Percentiles rank a stretch among this genome's conserved stretches.
Conservation (phyloP, 2,329 filamentous ascomycete genomes). For the Beauveria brongniartii region DNA sequence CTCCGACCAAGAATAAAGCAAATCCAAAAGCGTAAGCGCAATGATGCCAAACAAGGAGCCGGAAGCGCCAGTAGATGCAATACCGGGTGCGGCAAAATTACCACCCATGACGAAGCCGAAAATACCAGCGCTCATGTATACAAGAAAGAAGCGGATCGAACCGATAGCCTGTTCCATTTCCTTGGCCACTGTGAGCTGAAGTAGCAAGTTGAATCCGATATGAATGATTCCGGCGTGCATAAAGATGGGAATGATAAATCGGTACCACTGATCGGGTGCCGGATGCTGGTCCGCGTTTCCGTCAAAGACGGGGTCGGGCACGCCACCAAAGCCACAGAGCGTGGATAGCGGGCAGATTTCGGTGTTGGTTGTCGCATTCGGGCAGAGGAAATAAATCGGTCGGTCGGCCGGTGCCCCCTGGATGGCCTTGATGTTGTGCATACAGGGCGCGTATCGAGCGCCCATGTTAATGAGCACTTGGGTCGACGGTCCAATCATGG, state of each 20-base stretch:
- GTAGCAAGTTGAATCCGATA: conserved; percentile 88
- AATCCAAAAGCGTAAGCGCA: conserved; percentile 77
- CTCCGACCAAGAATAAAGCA: conserved; percentile 87
- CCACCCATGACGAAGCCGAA: conserved; percentile 94
- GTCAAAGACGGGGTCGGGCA: conserved; percentile 59
- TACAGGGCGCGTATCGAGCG: conserved; percentile 84
- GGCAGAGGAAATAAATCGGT: conserved; percentile 64
- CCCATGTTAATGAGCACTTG: conserved; percentile 96
- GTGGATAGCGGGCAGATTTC: conserved; percentile 63
- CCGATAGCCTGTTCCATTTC: conserved; percentile 93
- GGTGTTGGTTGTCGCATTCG: conserved; percentile 60
- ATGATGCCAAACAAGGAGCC: conserved; percentile 88
- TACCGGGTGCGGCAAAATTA: conserved; percentile 77
- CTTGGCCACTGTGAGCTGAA: conserved; percentile 80
- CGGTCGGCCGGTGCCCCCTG: conserved; percentile 38
- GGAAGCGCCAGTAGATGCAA: conserved; percentile 82
- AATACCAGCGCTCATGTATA: conserved; percentile 86
- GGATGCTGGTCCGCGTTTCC: conserved; percentile 41
- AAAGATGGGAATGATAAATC: conserved; percentile 94
- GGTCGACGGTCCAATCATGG: conserved; percentile 91
- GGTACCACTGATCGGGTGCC: conserved; percentile 88
- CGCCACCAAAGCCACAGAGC: conserved; percentile 73
- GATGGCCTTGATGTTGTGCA: conserved; percentile 71
- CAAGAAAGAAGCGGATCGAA: conserved; percentile 75
- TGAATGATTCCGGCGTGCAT: conserved; percentile 90